Percentiles rank a stretch among this genome's conserved stretches.
Conservation (phyloP, 2,329 filamentous ascomycete genomes). For the Fusarium avenaceum region DNA sequence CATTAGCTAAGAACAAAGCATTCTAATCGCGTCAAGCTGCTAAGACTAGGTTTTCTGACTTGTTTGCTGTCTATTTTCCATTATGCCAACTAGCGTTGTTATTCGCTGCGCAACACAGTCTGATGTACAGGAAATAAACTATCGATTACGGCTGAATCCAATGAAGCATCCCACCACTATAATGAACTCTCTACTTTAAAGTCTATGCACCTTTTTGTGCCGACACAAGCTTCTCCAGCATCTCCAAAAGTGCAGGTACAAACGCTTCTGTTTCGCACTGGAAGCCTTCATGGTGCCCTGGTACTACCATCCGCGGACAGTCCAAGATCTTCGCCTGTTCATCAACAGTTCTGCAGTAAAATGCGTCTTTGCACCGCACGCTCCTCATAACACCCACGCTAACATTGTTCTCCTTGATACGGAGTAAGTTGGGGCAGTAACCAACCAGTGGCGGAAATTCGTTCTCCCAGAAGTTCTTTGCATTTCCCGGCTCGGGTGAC, state of each 20-base stretch:
- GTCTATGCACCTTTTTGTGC: no score
- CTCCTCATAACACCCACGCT: conserved; percentile 25
- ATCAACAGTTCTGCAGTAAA: conserved; percentile 6
- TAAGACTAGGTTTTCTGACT: no score
- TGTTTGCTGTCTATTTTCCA: no score
- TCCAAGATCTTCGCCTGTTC: neutral
- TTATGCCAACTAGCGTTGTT: no score
- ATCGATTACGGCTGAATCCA: no score
- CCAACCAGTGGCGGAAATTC: conserved; percentile 1
- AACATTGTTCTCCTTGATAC: neutral
- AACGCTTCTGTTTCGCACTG: conserved; percentile 12
- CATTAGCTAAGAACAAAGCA: no score
- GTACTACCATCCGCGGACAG: conserved; percentile 10
- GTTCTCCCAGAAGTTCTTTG: conserved; percentile 14
- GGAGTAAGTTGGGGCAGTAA: conserved; percentile 1
- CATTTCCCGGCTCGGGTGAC: neutral
- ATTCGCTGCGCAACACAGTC: no score
- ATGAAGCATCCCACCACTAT: no score
- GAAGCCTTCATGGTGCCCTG: conserved; percentile 13
- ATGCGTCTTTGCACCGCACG: neutral
- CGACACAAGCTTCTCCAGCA: neutral
- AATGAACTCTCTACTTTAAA: no score
- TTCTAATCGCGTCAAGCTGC: no score
- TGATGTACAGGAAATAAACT: no score
- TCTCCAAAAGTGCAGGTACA: neutral